Base-by-base conservation (phyloP, 2,329 filamentous ascomycete species). In the Beauveria bassiana region DNA sequence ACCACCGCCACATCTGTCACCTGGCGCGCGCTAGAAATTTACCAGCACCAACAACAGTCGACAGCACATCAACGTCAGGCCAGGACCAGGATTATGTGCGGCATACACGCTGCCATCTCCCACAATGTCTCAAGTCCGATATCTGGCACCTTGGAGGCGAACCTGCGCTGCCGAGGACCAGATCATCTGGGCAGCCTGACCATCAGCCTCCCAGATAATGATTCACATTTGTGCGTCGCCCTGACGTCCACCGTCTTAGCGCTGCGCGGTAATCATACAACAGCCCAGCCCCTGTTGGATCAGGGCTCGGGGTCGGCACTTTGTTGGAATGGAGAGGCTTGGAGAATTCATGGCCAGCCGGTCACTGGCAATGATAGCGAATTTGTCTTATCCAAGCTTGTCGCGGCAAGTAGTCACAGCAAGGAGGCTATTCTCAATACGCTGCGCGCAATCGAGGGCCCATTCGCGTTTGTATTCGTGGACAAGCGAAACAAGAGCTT, bases 291-390 rank as follows among this genome's bases (percentile, higher is more conserved):
- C 2, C 81, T 96, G 4, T 73, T 81, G 47, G 83, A 88, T 65
- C 43, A 70, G 3, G 65, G 67, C 0, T 81, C 81, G 0, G 79
- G 81, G 4, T 91, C 88, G 1, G 78, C 90, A 1, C 79, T 99
- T 2, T 97, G 93, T 80, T 99, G 95, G 95, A 99, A 99, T 70
- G 95, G 95, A 49, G 95, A 99, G 72, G 93, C 92, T 1, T 99
- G 95, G 95, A 87, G 83, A 62, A 80, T 96, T 55, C 75, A 74
- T 9, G 81, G 80, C 40, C 68, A 80, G 10, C 68, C 72, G 1
- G 78, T 96, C n/a, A 62, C 69, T 6, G 89, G 86, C 62, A 97
- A 96, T 70, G 95, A 99, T 74, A 90, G 90, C 3, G 81, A 88
- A 68, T 75, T 78, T 7, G 78, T 98, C 20, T 86, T 93, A 69